Evolutionary conservation across 2,329 filamentous ascomycete genomes (phyloP).

Genomic region (Cladosporium sphaerospermum): DNA sequence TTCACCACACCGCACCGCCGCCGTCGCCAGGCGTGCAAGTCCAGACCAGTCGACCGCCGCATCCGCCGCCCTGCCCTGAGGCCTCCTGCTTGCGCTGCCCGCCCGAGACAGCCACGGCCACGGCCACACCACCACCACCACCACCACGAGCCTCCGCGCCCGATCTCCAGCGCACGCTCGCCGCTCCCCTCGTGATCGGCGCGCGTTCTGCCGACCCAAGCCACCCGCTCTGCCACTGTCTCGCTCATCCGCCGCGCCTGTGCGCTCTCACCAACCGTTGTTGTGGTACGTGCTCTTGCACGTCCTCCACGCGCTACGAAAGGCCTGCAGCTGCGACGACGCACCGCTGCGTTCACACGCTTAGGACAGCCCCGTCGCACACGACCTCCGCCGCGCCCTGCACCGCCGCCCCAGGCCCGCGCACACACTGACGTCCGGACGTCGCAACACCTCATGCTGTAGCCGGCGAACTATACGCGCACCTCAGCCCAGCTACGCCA

Average conservation of each 20-base stretch:
- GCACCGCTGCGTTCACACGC: conserved; percentile 2
- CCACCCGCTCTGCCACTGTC: background rate
- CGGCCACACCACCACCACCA: background rate
- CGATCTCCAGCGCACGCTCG: background rate
- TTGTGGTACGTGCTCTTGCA: conserved; percentile 4
- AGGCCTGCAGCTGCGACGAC: conserved; percentile 10
- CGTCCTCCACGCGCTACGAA: conserved; percentile 10
- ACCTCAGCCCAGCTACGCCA: conserved; percentile 12
- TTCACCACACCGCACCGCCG: too few species aligned
- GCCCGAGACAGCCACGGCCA: too few species aligned
- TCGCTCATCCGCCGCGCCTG: conserved; percentile 4
- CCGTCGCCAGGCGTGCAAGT: too few species aligned
- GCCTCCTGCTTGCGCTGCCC: too few species aligned
- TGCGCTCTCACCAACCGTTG: conserved; percentile 6
- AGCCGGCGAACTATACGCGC: conserved; percentile 16
- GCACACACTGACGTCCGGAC: conserved; percentile 4
- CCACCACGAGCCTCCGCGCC: background rate
- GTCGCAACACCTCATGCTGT: conserved; percentile 19
- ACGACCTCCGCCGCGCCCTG: conserved; percentile 10
- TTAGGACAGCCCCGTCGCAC: conserved; percentile 1
- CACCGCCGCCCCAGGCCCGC: conserved; percentile 11
- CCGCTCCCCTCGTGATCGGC: conserved; percentile 9
- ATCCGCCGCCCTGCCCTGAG: too few species aligned
- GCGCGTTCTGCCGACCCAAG: background rate
- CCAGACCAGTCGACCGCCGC: too few species aligned